These are phyloP conservation scores for Suhomyces chickasaworum DNA, from an alignment of 1,139 yeast species.

Conservation along the genomic window DNA sequence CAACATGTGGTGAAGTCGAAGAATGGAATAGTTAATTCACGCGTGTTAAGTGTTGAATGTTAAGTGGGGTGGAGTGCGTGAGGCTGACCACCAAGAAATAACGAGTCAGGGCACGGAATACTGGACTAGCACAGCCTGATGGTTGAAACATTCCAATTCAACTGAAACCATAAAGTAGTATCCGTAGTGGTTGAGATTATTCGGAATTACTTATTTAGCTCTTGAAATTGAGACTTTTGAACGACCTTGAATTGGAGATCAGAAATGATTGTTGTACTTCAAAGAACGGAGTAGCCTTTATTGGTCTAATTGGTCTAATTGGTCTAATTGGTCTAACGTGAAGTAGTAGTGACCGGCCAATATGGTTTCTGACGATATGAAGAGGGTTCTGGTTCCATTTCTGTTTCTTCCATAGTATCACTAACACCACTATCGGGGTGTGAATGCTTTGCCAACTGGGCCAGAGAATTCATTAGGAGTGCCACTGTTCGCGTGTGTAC, in stretches of 20 bases:
- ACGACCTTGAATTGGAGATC: too few relatives aligned
- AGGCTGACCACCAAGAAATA: neutral
- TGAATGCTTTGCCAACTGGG: constrained; percentile 3
- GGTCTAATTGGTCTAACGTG: too few relatives aligned
- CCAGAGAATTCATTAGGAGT: constrained; percentile 27
- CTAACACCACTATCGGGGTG: constrained; percentile 1
- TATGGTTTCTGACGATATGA: constrained; percentile 31
- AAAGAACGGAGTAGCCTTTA: neutral
- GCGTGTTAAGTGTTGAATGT: neutral
- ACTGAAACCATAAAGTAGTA: too few relatives aligned
- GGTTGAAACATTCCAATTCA: too few relatives aligned
- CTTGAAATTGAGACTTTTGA: too few relatives aligned
- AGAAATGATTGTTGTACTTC: too few relatives aligned
- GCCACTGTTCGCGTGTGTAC: constrained; percentile 33
- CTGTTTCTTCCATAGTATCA: constrained; percentile 1
- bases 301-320: too few relatives aligned
- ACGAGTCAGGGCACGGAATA: neutral
- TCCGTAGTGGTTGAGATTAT: too few relatives aligned
- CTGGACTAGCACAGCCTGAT: too few relatives aligned
- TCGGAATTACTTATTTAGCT: too few relatives aligned
- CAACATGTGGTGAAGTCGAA: constrained; percentile 1
- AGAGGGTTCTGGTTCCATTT: constrained; percentile 1
- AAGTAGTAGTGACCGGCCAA: constrained; percentile 27
- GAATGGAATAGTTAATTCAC: neutral
- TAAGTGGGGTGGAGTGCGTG: too few relatives aligned